A percentile compares a stretch with the other conserved stretches of the same genome.
phyloP scores from a whole-genome alignment of 2,329 filamentous ascomycete species.

The Cladobotryum mycophilum region DNA sequence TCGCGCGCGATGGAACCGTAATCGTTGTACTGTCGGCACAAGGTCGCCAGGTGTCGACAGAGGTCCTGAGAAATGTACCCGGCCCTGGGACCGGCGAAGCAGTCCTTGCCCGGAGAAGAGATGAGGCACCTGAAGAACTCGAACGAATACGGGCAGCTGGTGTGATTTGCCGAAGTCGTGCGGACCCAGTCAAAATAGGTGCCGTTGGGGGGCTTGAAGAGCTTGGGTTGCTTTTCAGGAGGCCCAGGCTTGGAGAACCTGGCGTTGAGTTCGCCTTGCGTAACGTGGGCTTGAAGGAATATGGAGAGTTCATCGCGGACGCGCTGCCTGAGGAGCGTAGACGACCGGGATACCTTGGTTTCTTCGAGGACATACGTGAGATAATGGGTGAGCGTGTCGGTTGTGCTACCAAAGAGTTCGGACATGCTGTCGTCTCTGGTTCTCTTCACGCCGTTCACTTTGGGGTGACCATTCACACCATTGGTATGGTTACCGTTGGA shows the following conservation, averaged over 20 bases:
- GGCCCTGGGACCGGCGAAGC: conserved; percentile 5
- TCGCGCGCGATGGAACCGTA: conserved; percentile 13
- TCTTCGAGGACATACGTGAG: background rate
- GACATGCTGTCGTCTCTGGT: background rate
- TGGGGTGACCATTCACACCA: no score
- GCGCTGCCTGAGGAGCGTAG: background rate
- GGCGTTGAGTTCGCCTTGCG: background rate
- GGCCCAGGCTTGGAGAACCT: background rate
- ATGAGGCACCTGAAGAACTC: conserved; percentile 14
- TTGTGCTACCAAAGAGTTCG: background rate
- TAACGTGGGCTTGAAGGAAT: conserved; percentile 6
- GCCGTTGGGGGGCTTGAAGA: background rate
- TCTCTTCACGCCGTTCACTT: no score
- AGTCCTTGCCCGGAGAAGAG: conserved; percentile 4
- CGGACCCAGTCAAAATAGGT: conserved; percentile 15
- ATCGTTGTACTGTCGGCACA: conserved; percentile 17
- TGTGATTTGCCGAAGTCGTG: conserved; percentile 11
- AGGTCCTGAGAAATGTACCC: conserved; percentile 12
- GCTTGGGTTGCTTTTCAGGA: background rate
- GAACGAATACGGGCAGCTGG: conserved; percentile 14
- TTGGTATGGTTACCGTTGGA: no score
- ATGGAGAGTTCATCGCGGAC: background rate
- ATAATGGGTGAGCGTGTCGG: background rate
- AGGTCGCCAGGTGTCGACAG: conserved; percentile 12
- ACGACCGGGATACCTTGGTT: background rate